Evolutionary conservation across 352 stramenopile species (phyloP), one percentile per base, ranked within the genome.

Genomic region (Phytophthora cactorum): DNA sequence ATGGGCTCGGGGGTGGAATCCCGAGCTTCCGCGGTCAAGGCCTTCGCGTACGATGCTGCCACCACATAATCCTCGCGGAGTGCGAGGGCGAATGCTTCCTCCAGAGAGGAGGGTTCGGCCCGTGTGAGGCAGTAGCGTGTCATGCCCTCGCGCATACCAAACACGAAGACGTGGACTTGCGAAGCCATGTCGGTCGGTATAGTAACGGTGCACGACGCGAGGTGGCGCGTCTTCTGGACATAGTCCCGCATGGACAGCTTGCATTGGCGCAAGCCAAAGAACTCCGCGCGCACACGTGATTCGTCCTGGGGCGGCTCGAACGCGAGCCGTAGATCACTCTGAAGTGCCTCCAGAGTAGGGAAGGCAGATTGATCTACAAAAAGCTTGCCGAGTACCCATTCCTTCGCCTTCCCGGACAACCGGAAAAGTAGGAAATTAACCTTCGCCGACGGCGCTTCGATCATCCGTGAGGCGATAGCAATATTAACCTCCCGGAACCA

Each of bases 111-210:
- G 17, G 0, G 17, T 22, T 22, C 17, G 17, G 17, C 17, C 17
- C 17, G 17, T 22, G 17, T 22, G 17, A 22, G 17, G 14, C 14
- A 49, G 15, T 63, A 66, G 4, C 43, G 17, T 22, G 28, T 52
- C 43, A 70, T 63, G 8, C 17, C 17, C 17, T 22, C 17, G 17
- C 17, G 17, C 17, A 22, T 22, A 22, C 17, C 17, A 22, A 22
- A 22, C 17, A 22, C 17, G 17, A 22, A 22, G 17, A 22, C 17
- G 17, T 22, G 17, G 17, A 22, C 17, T 39, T 68, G 52, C 11
- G 56, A 63, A 1, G 47, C 43, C 53, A 59, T 59, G 46, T 65
- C 46, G 22, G 46, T 63, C 5, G 29, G 52, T 0, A 38, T 45
- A 7, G 52, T 68, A 22, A 53, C 39, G n/a, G 3, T 46, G 14